phyloP scores from a whole-genome alignment of 1,284 basidiomycete genomes.

The Irpex sp. region DNA sequence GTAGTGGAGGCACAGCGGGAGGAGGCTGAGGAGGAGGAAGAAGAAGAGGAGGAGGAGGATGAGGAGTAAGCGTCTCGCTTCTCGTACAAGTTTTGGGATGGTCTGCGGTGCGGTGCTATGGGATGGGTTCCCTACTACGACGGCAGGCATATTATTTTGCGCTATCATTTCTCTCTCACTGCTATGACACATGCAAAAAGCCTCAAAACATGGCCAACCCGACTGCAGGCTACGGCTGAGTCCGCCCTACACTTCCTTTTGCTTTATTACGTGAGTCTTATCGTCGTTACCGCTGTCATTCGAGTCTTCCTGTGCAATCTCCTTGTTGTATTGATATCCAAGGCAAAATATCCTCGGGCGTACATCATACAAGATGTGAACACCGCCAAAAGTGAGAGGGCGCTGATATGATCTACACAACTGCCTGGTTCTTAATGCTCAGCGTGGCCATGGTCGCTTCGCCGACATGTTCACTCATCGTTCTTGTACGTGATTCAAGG shows the following conservation, averaged over 20 bases:
- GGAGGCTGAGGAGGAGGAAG: slow-evolving; percentile 85
- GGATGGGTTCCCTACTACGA: slow-evolving; percentile 4
- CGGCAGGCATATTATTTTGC: slow-evolving; percentile 13
- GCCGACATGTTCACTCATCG: not conserved
- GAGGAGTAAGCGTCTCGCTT: slow-evolving; percentile 31
- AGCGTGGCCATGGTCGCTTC: not conserved
- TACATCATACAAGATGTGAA: not conserved
- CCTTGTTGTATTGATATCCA: slow-evolving; percentile 11
- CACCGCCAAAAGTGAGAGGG: not conserved
- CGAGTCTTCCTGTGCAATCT: not conserved
- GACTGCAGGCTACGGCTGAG: not conserved
- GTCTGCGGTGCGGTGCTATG: slow-evolving; percentile 3
- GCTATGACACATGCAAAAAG: slow-evolving; percentile 16
- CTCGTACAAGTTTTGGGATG: not conserved
- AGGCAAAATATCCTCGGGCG: not conserved
- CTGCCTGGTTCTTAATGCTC: not conserved
- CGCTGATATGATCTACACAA: not conserved
- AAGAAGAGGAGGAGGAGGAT: slow-evolving; percentile 73
- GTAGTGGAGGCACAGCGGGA: slow-evolving; percentile 88
- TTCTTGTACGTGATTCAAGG: not conserved
- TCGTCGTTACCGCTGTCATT: not conserved
- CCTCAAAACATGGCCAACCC: slow-evolving; percentile 9
- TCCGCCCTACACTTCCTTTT: not conserved
- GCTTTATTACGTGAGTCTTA: not conserved
- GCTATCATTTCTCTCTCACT: slow-evolving; percentile 12